Conservation (phyloP, 306 rosid species). For the Ormosia emarginata region DNA sequence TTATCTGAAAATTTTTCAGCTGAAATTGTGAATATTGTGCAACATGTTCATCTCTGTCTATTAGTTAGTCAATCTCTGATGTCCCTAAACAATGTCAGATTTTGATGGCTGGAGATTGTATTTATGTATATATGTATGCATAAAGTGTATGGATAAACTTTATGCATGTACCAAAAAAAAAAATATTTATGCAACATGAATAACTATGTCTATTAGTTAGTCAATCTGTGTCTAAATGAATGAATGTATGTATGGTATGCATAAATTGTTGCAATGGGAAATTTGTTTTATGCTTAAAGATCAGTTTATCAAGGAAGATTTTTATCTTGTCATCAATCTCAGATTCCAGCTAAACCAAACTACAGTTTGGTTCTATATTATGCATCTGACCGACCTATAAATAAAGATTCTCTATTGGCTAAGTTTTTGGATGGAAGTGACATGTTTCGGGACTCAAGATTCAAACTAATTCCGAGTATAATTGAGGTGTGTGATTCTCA, state of each 20-base stretch:
- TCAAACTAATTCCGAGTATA: constrained; percentile 94
- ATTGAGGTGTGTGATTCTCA: constrained; percentile 59
- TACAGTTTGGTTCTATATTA: constrained; percentile 79
- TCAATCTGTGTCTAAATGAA: background rate
- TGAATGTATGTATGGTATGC: background rate
- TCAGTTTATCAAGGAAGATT: background rate
- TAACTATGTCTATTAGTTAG: too few relatives aligned
- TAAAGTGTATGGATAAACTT: too few relatives aligned
- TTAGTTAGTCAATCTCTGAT: background rate
- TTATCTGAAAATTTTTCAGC: background rate
- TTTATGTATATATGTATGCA: too few relatives aligned
- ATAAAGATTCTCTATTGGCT: constrained; percentile 65
- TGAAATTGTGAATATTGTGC: background rate
- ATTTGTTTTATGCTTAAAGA: background rate
- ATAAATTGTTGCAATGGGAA: background rate
- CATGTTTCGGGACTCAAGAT: constrained; percentile 72
- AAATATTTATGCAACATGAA: too few relatives aligned
- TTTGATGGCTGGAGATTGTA: background rate
- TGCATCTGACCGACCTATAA: constrained; percentile 78
- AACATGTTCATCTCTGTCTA: background rate
- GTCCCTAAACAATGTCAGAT: background rate
- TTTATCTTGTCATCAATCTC: constrained; percentile 16
- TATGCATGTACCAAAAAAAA: too few relatives aligned
- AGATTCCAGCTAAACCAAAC: constrained; percentile 99
- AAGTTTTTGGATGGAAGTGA: constrained; percentile 81